Conservation (phyloP, 75 land plant species). For the Chamaecyparis obtusa region DNA sequence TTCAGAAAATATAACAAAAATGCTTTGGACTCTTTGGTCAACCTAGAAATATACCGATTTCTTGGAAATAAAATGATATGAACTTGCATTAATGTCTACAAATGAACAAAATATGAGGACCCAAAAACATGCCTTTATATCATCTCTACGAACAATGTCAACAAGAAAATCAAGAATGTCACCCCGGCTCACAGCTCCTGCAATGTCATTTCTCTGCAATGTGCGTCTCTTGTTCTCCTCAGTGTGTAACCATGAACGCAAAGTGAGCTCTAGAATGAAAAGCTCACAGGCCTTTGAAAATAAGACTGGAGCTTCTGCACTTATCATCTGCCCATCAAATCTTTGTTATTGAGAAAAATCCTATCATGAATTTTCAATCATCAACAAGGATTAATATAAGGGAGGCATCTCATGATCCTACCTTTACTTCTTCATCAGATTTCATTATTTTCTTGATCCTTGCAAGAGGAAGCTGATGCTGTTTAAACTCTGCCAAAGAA, state of each 20-base stretch:
- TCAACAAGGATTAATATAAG: constrained; percentile 1
- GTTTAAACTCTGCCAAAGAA: constrained; percentile 40
- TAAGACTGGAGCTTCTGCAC: constrained; percentile 56
- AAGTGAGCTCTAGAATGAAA: constrained; percentile 60
- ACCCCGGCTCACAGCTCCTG: constrained; percentile 34
- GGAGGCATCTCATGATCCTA: constrained; percentile 7
- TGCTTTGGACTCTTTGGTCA: neutral
- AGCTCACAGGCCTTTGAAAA: constrained; percentile 74
- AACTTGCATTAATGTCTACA: neutral
- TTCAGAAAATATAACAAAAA: neutral
- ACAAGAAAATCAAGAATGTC: constrained; percentile 47
- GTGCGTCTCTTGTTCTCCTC: constrained; percentile 59
- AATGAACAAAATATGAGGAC: neutral
- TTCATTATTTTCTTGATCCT: constrained; percentile 69
- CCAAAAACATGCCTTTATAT: constrained; percentile 28
- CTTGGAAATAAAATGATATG: neutral
- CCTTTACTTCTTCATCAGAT: constrained; percentile 64
- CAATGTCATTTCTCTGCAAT: constrained; percentile 57
- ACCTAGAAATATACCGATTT: neutral
- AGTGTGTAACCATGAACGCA: constrained; percentile 66
- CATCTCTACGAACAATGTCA: constrained; percentile 35
- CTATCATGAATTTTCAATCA: neutral
- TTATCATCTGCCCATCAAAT: constrained; percentile 50
- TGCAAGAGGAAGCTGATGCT: constrained; percentile 57
- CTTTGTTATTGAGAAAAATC: neutral